Evolutionary conservation across 1,139 yeast species (phyloP).

Genomic region (Suhomyces chickasaworum): DNA sequence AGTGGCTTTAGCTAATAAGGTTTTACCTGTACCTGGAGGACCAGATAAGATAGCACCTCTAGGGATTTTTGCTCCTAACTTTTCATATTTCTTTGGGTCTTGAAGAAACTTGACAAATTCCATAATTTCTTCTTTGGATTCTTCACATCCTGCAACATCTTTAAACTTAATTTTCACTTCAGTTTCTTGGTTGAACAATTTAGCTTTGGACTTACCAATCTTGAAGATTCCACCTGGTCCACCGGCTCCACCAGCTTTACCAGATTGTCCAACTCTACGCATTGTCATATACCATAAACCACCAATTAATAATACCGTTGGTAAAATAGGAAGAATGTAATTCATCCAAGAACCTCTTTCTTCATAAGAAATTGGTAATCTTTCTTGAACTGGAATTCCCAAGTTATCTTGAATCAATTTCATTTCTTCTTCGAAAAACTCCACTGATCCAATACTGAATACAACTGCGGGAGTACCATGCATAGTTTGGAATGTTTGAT

Average conservation of each 20-base stretch:
- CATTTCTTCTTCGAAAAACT: conserved; percentile 70
- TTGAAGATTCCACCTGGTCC: conserved; percentile 67
- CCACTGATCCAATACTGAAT: conserved; percentile 75
- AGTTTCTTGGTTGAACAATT: conserved; percentile 87
- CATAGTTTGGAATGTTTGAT: conserved; percentile 40
- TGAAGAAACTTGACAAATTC: conserved; percentile 93
- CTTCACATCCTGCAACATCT: conserved; percentile 97
- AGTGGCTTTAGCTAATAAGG: conserved; percentile 94
- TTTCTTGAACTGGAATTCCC: conserved; percentile 57
- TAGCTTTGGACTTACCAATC: conserved; percentile 87
- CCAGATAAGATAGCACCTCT: conserved; percentile 97
- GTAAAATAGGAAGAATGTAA: conserved; percentile 61
- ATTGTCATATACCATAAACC: conserved; percentile 71
- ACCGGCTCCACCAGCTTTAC: conserved; percentile 57
- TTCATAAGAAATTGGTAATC: conserved; percentile 65
- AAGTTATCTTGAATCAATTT: conserved; percentile 61
- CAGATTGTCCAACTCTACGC: conserved; percentile 52
- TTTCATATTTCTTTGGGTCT: conserved; percentile 85
- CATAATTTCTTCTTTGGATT: conserved; percentile 97
- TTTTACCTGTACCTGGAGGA: conserved; percentile 99
- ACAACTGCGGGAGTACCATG: conserved; percentile 49
- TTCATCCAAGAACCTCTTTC: conserved; percentile 62
- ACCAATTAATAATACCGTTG: conserved; percentile 69
- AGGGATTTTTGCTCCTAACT: conserved; percentile 94
- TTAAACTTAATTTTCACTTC: conserved; percentile 85